A percentile compares a stretch with the other conserved stretches of the same genome.
These are phyloP conservation scores for Jatropha curcas DNA, from an alignment of 345 rosid species.

Conservation along the genomic window DNA sequence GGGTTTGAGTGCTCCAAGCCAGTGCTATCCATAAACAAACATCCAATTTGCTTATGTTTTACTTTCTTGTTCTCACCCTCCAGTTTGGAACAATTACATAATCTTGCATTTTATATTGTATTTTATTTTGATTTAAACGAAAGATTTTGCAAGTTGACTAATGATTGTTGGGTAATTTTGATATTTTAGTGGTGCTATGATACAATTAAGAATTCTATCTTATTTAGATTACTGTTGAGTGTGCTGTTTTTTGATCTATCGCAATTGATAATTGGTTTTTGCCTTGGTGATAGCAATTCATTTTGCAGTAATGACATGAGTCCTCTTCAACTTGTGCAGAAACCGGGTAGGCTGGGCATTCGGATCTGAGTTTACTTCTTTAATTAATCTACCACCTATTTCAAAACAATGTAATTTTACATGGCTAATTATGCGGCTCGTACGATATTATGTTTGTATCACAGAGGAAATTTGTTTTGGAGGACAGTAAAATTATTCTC, in stretches of 20 bases:
- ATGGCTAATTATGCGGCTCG: too few relatives aligned
- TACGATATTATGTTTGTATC: too few relatives aligned
- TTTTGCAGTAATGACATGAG: too few relatives aligned
- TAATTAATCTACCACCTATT: too few relatives aligned
- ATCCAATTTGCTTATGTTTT: background rate
- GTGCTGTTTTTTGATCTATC: background rate
- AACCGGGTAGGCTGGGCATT: too few relatives aligned
- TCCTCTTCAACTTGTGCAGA: too few relatives aligned
- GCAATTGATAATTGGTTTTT: background rate
- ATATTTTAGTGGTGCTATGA: background rate
- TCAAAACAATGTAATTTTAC: too few relatives aligned
- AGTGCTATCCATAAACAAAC: background rate
- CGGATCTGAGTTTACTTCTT: too few relatives aligned
- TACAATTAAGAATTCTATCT: background rate
- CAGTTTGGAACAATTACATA: background rate
- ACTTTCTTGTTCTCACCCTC: background rate
- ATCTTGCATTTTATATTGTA: background rate
- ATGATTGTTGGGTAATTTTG: background rate
- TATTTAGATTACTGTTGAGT: background rate
- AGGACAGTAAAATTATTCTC: too few relatives aligned
- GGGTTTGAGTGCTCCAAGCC: slow-evolving; percentile 16
- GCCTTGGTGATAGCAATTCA: too few relatives aligned
- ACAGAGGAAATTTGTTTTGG: too few relatives aligned
- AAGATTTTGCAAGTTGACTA: background rate
- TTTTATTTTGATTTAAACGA: background rate